phyloP scores from a whole-genome alignment of 2,329 filamentous ascomycete genomes.

The Tetracladium maxilliforme region DNA sequence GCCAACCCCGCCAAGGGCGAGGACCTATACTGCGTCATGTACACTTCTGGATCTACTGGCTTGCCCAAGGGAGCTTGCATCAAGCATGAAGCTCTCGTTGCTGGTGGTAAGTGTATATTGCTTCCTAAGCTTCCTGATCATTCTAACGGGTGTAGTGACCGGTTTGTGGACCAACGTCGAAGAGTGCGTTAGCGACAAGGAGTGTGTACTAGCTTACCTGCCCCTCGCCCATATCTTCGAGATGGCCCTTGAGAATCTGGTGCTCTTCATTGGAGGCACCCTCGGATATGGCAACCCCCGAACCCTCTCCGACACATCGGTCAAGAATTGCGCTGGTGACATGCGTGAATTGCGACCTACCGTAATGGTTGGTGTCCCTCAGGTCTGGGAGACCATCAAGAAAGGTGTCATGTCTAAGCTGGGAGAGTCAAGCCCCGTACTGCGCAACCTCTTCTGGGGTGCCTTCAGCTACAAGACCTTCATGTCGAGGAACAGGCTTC shows the following conservation, averaged over 20 bases:
- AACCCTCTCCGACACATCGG: slow-evolving; percentile 73
- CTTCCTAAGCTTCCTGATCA: slow-evolving; percentile 2
- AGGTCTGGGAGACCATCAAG: slow-evolving; percentile 93
- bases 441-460: slow-evolving; percentile 64
- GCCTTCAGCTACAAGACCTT: slow-evolving; percentile 44
- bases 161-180: slow-evolving; percentile 70
- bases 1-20: slow-evolving; percentile 57
- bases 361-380: slow-evolving; percentile 84
- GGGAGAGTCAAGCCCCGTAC: slow-evolving; percentile 52
- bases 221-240: slow-evolving; percentile 94
- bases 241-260: slow-evolving; percentile 87
- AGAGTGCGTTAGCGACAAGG: slow-evolving; percentile 60
- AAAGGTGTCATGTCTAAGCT: slow-evolving; percentile 83
- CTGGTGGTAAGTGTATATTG: slow-evolving; percentile 43
- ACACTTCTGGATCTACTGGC: slow-evolving; percentile 82
- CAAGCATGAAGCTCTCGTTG: slow-evolving; percentile 66
- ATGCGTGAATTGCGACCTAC: slow-evolving; percentile 86
- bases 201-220: slow-evolving; percentile 78
- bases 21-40: slow-evolving; percentile 74
- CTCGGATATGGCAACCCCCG: slow-evolving; percentile 88
- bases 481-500: slow-evolving; percentile 42
- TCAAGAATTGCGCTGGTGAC: slow-evolving; percentile 83
- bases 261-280: slow-evolving; percentile 76
- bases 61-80: slow-evolving; percentile 79
- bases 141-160: slow-evolving; percentile 37